Conservation (phyloP, 352 stramenopile genomes). For the Pythium vanterpoolii region DNA sequence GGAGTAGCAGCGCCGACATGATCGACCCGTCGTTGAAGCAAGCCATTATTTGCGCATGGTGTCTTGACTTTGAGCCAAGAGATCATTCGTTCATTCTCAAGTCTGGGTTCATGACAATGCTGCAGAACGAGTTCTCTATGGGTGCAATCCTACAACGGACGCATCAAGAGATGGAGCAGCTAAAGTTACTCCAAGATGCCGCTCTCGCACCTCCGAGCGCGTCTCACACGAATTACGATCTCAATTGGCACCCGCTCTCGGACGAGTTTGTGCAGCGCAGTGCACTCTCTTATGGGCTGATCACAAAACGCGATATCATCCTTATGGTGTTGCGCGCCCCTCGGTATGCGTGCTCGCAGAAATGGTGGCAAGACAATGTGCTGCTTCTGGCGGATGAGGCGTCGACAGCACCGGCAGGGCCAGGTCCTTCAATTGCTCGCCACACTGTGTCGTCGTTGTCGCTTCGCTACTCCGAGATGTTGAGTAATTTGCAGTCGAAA, state of each 20-base stretch:
- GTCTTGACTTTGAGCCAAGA: slow-evolving; percentile 77
- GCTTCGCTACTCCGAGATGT: slow-evolving; percentile 70
- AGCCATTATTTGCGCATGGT: slow-evolving; percentile 78
- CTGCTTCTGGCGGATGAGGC: slow-evolving; percentile 4
- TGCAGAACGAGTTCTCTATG: slow-evolving; percentile 79
- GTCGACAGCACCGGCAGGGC: slow-evolving; percentile 4
- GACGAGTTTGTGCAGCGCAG: slow-evolving; percentile 79
- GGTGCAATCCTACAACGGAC: slow-evolving; percentile 35
- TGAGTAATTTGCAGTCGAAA: slow-evolving; percentile 60
- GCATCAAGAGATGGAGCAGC: slow-evolving; percentile 21
- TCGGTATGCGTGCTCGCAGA: slow-evolving; percentile 42
- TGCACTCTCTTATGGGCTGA: slow-evolving; percentile 54
- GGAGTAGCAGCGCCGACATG: slow-evolving; percentile 18
- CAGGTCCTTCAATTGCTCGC: slow-evolving; percentile 11
- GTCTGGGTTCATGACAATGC: slow-evolving; percentile 62
- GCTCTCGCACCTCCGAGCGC: background rate
- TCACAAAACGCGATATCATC: slow-evolving; percentile 82
- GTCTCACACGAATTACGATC: slow-evolving; percentile 28
- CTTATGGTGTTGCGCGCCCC: slow-evolving; percentile 58
- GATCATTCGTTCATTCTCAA: slow-evolving; percentile 83
- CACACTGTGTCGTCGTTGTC: slow-evolving; percentile 78
- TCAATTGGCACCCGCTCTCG: slow-evolving; percentile 78
- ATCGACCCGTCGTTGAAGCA: slow-evolving; percentile 69
- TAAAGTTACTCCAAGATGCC: slow-evolving; percentile 12
- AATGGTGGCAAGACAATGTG: slow-evolving; percentile 65